Conservation (phyloP, 176 grass and related monocot species). For the Elymus sibiricus region DNA sequence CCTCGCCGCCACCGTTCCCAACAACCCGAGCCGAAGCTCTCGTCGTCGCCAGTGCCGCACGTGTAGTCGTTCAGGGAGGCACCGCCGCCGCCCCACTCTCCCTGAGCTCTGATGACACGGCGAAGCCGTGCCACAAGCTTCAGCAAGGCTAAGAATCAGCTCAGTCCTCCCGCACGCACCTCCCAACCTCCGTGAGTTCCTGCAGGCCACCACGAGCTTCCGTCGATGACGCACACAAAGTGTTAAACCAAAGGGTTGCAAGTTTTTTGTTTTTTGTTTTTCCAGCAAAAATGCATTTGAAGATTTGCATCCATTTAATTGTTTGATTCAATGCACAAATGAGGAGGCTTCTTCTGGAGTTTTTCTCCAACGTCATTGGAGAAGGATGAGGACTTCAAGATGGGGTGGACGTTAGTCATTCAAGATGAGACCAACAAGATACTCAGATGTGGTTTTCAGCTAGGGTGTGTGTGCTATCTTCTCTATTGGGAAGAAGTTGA, state of each 20-base stretch:
- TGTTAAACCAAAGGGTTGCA: background rate
- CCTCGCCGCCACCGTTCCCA: too few relatives aligned
- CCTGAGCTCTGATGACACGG: background rate
- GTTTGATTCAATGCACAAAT: background rate
- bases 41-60: too few relatives aligned
- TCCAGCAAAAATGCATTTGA: background rate
- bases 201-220: background rate
- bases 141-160: background rate
- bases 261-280: background rate
- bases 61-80: too few relatives aligned
- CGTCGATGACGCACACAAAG: background rate
- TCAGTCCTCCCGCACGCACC: background rate
- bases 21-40: too few relatives aligned
- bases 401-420: background rate
- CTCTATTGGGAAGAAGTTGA: background rate
- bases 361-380: background rate
- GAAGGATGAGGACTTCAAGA: background rate
- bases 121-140: background rate
- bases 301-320: background rate
- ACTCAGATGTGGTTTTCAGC: background rate
- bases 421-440: background rate
- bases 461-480: background rate
- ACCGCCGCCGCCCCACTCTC: too few relatives aligned
- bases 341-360: background rate
- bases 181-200: background rate